Evolutionary conservation across 2,329 filamentous ascomycete species (phyloP), one percentile per base, ranked within the genome.

Genomic region (Didymella lethalis): DNA sequence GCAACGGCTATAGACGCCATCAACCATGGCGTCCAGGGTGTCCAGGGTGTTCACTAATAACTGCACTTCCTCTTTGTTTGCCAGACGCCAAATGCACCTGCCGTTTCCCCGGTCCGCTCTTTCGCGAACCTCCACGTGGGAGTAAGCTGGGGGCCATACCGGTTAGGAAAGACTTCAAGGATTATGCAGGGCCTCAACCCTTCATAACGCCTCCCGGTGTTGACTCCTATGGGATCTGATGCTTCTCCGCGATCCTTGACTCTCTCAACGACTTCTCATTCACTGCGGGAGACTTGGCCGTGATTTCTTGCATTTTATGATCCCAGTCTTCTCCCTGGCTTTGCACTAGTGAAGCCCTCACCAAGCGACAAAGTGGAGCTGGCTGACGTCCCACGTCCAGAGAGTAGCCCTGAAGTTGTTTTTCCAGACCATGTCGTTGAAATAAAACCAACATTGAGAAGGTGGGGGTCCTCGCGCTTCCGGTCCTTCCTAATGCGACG

Each of bases 31-130:
- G 20, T 26, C 7, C 18, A 46, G 20, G 31, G 20, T 20, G 20
- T 26, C 16, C 18, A 46, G 25, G 41, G 25, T 20, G 16, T 51
- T 45, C 26, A 31, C 38, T 46, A 8, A 11, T 40, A 8, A 20
- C 36, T 40, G 36, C 36, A 49, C 14, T 32, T 46, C 23, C 18
- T 38, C 8, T 4, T 28, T n/a, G 23, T 41, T 40, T 23, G 16
- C 28, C 8, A 38, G 14, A 32, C 38, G 25, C 38, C 20, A 20
- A 36, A n/a, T 34, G 16, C 50, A 54, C 28, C 31, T 54, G 18
- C 50, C 56, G 41, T 18, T 54, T 5, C 50, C 50, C 56, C 46
- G 47, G 47, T 28, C 50, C 46, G 43, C 20, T 54, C 40, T 54
- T 54, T 38, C 8, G 26, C 16, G 12, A 7, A 31, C 2, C 10